Evolutionary conservation across 352 stramenopile species (phyloP), one percentile per base, ranked within the genome.

Genomic region (Phytophthora idaei): DNA sequence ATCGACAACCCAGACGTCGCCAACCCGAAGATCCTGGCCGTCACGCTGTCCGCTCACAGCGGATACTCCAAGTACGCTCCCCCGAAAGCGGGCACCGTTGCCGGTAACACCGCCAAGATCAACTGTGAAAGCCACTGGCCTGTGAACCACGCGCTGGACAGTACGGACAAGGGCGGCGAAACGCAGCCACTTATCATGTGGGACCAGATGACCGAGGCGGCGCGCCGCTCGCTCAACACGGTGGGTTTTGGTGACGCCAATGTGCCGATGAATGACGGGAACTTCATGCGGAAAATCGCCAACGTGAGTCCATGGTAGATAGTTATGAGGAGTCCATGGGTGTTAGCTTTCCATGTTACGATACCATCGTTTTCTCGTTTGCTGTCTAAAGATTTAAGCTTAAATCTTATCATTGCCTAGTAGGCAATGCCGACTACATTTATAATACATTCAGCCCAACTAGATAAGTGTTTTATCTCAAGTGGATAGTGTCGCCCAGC

Each of bases 171-270:
- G 25, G 27, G 8, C 1, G 57, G 57, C 2, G 28, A 49, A 42
- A 42, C 36, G 9, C n/a, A 50, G 17, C n/a, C 46, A 57, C 34
- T 64, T 3, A 57, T 64, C 32, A 48, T 64, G 57, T 64, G 57
- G 57, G 34, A 64, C 17, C 45, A 64, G 41, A 5, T 57, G 46
- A 37, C 46, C 14, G 34, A 49, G 7, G 49, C 37, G n/a, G 57
- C 37, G 2, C 57, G 57, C 10, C 36, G 10, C 5, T 36, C 8
- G 5, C 47, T 41, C 27, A 44, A 50, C 6, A 57, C 47, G 10
- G 36, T 42, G 1, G 3, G 12, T 27, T 64, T 49, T 12, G 57
- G 47, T 7, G 28, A 9, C 8, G 57, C 48, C 3, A 64, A 64
- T 25, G 57, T 57, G 5, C 57, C 57, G 1, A 57, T 64, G 47